Evolutionary conservation across 2,329 filamentous ascomycete species (phyloP), one percentile per base, ranked within the genome.

Genomic region (Paraconiothyrium brasiliense): DNA sequence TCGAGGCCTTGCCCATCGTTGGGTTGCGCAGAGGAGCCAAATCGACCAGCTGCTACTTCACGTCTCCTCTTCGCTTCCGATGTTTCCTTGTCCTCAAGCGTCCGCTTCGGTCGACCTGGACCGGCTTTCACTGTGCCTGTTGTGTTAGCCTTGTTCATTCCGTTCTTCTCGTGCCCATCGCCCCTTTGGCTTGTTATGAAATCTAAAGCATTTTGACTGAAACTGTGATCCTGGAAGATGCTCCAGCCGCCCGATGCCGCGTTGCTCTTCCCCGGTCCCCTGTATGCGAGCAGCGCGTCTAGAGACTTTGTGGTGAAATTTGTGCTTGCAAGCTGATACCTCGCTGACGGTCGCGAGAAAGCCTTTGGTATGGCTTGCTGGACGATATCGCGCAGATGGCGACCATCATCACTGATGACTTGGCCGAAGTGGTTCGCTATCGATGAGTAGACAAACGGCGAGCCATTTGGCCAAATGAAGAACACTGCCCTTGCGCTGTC

Each of bases 351-450:
- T 14, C 89, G 85, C 0, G 92, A 95, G 13, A 97, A 84, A 0
- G 93, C 93, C 71, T 92, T 93, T 0, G 93, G 92, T 8, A 97
- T 89, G 1, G 92, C 91, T 63, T 93, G 89, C 34, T 93, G 83
- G 4, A 96, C 87, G 4, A 95, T 82, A 43, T 86, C 87, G 58
- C 90, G 87, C 30, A 95, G 80, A 67, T 87, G 90, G 54, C 86
- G 78, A 6, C 74, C 72, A 48, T 75, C 73, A 20, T 70, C 71
- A 0, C 76, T 73, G 6, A 76, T 71, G 3, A 73, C 69, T 49
- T 78, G 74, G n/a, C 77, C 76, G 1, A 73, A 68, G 39, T 73
- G 67, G 13, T 78, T 79, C 6, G 83, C 76, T 13, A 88, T 76
- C 1, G 86, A 88, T 8, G 86, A 83, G 76, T 92, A 96, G 48